Base-by-base conservation (phyloP, 257 asterid species). In the Scutellaria galericulata region DNA sequence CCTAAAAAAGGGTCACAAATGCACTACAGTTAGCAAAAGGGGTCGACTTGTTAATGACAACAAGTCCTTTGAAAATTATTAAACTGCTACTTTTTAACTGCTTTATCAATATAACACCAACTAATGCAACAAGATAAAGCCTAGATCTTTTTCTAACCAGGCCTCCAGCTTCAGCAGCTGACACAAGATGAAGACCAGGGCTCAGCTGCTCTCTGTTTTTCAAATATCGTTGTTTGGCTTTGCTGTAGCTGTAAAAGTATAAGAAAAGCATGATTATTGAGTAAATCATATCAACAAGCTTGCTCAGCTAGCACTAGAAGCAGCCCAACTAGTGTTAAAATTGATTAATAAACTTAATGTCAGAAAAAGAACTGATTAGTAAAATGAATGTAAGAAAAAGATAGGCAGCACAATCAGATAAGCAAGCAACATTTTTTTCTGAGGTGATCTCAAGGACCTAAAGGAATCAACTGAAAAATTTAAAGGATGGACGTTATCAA, bases 141-240 rank as follows among this genome's bases (percentile, higher is more conserved):
- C 44, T 40, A 31, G 37, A 31, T 31, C 37, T 31, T 31, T 31
- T 31, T 31, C 37, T 31, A 31, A 95, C 99, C 97, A 92, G 71
- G 46, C 94, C 96, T 68, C 99, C 99, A 52, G 99, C 98, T 77
- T 95, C 98, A 67, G 96, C 98, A 66, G 98, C 99, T 66, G 99
- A 84, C 18, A 90, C 96, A 77, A 95, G 98, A 87, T 95, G 98
- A 77, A 91, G 89, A 35, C 68, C 88, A 35, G 99, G 96, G 81
- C 86, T 86, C 70, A 92, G 84, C 84, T 86, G 79, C 75, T 86
- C 82, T 85, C 96, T 81, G 80, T 67, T 85, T 66, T 80, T 82
- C 80, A 92, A 66, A 78, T 95, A 90, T 27, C 97, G 88, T 76
- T 88, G 91, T 72, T 95, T 92, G 77, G 99, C 97, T 77, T 81